Base-by-base conservation (phyloP, 2,329 filamentous ascomycete genomes). In the Pseudocercospora vitis region DNA sequence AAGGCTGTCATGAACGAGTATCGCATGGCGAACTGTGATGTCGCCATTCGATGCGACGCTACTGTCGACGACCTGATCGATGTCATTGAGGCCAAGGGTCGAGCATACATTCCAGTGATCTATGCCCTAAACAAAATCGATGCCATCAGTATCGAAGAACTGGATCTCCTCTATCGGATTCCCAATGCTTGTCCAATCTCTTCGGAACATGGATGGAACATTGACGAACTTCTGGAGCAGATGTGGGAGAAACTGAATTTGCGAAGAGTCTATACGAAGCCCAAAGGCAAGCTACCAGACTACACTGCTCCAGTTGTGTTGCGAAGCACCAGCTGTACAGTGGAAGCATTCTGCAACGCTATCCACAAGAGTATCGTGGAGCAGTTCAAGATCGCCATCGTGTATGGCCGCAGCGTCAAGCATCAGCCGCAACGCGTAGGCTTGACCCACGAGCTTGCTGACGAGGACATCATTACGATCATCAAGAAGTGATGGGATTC, bases 91-190 rank as follows among this genome's bases (percentile, higher is more conserved):
- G 92, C 92, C 42, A 96, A 89, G 79, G 90, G 87, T 70, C 83
- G 94, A 73, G 91, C 89, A 71, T 99, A 99, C 72, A 97, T 99
- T 62, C 94, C 94, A n/a, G 94, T 97, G 60, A 89, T 99, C 50
- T 99, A 99, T 76, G 94, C 95, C 35, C 81, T 99, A 66, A 99
- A 99, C 82, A 99, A 99, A 79, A 99, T 99, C 64, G 94, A 99
- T 74, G 85, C 91, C 51, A 97, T 99, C 71, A 92, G 89, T 48
- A 97, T 99, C 64, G 92, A 99, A 74, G 94, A 99, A 74, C 81
- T 99, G 57, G 94, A 99, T 74, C 78, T 99, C 57, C 80, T 99
- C 23, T 97, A 99, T 76, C 86, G 92, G 35, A 99, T 99, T 63
- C 94, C 94, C 45, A 95, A 97, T 70, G 91, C 94, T 11, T 94